Evolutionary conservation across 2,329 filamentous ascomycete genomes (phyloP).

Genomic region (Tolypocladium ophioglossoides): DNA sequence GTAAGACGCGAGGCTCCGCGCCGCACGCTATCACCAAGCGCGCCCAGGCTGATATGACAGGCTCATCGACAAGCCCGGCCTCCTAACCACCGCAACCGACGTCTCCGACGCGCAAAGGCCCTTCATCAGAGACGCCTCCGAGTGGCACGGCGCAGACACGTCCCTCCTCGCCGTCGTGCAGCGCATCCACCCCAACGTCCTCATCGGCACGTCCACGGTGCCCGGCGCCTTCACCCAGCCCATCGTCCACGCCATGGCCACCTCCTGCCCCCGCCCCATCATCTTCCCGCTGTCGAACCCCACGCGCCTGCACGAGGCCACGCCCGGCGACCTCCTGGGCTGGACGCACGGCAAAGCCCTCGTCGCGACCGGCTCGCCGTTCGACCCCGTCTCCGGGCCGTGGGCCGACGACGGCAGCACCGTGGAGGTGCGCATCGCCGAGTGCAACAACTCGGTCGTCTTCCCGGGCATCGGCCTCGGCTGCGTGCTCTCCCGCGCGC

Average conservation of each 20-base stretch:
- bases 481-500: constrained; percentile 58
- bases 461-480: constrained; percentile 84
- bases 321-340: constrained; percentile 60
- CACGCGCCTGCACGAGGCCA: constrained; percentile 72
- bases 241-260: constrained; percentile 64
- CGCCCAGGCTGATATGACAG: constrained; percentile 28
- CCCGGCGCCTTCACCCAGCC: constrained; percentile 67
- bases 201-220: constrained; percentile 76
- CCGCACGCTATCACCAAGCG: neutral
- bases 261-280: constrained; percentile 61
- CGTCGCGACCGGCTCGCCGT: constrained; percentile 76
- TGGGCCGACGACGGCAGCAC: constrained; percentile 34
- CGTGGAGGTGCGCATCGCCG: constrained; percentile 45
- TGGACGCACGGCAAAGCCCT: constrained; percentile 74
- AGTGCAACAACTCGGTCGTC: constrained; percentile 82
- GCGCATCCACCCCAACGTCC: constrained; percentile 64
- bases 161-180: constrained; percentile 58
- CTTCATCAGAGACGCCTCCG: constrained; percentile 53
- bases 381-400: constrained; percentile 56
- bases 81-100: constrained; percentile 54
- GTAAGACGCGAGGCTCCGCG: constrained; percentile 26
- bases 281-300: constrained; percentile 79
- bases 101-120: constrained; percentile 55
- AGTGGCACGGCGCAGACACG: constrained; percentile 50
- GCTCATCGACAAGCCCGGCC: constrained; percentile 72